Evolutionary conservation across 2,329 filamentous ascomycete species (phyloP), one percentile per base, ranked within the genome.

Genomic region (Chrysosphaeria jannelii): DNA sequence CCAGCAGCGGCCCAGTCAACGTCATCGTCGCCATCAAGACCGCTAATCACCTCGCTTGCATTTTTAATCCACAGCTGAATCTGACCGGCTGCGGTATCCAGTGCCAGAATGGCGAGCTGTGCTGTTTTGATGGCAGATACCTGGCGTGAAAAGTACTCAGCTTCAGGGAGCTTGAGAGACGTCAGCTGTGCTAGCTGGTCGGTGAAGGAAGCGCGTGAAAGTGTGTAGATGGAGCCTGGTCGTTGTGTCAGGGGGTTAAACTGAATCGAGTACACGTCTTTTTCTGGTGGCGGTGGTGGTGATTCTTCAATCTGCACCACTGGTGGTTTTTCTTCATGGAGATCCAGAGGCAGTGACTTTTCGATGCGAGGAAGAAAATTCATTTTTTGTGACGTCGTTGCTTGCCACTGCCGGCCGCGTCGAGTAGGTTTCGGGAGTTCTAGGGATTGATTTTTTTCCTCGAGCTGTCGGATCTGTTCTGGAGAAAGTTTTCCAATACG

Each of bases 1-100:
- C 76, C 85, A 5, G 62, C 62, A 2, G 79, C 81, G 3, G 85
- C 79, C 85, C 85, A 97, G 42, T 93, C 81, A 10, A 93, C 78
- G 39, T 97, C 85, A 41, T 93, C 85, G 31, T 93, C 81, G 25
- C 79, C 78, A 40, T 93, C 78, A 20, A 97, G 50, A 5, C 79
- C 79, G 25, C 61, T 60, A 25, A 97, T 64, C 15, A 93, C 79
- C 35, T 89, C 76, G 0, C 69, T 69, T 1, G 81, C 81, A 42
- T 91, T 91, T 31, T 60, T 59, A 38, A 91, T 90, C 85, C 85
- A 97, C 36, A 70, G 68, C 31, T 70, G 60, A 33, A 97, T 93
- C 43, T 93, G 79, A 30, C 88, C 75, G 4, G 79, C 76, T 8
- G 81, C 76, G 33, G 74, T 71, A 32, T 75, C 69, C 25, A 93